phyloP scores from a whole-genome alignment of 345 rosid species.

The Litchi chinensis region DNA sequence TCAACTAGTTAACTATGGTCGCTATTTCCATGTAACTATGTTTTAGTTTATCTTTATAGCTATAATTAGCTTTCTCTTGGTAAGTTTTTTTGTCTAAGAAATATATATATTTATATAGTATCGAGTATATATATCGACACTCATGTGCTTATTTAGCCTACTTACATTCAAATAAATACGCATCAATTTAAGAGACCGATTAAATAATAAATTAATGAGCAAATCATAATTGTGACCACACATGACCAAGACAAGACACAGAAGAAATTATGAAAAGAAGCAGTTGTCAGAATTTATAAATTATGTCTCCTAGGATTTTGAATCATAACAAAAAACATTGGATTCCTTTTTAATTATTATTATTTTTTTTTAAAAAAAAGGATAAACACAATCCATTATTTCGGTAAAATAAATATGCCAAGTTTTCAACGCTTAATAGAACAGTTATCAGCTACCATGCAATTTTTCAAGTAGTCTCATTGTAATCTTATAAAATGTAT shows the following conservation, averaged over 20 bases:
- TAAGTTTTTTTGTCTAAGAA: no score
- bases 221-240: no score
- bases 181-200: background rate
- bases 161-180: background rate
- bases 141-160: no score
- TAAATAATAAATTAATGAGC: background rate
- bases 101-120: background rate
- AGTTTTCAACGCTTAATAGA: constrained; percentile 1
- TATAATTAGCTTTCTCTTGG: no score
- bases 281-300: constrained; percentile 3
- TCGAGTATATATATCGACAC: background rate
- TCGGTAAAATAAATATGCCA: background rate
- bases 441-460: constrained; percentile 1
- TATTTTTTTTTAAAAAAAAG: background rate
- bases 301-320: background rate
- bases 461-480: background rate
- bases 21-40: no score
- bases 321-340: background rate
- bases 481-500: no score
- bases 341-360: background rate
- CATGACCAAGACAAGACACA: background rate
- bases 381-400: background rate
- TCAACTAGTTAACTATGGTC: no score
- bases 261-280: background rate
- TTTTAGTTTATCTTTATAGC: no score